Evolutionary conservation across 371 early-diverging fungal species (phyloP), one percentile per base, ranked within the genome.

Genomic region (Batrachochytrium dendrobatidis): DNA sequence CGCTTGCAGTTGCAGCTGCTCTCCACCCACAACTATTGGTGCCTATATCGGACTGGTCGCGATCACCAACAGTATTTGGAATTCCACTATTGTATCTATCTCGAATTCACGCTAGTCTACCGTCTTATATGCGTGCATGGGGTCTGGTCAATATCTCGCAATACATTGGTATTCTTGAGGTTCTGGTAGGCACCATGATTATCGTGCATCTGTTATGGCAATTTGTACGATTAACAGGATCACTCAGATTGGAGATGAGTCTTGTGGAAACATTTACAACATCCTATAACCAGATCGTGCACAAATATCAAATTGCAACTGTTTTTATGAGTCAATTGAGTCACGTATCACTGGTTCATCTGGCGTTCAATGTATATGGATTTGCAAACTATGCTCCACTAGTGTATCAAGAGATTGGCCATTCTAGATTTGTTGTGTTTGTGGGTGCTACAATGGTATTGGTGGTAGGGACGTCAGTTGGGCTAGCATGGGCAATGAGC

Each of bases 121-220:
- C 39, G 39, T n/a, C 12, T 12, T 39, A n/a, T 12, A 12, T 39
- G 39, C 15, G n/a, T n/a, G 39, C 12, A n/a, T n/a, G n/a, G 15
- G 15, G n/a, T n/a, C 39, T 39, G 39, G n/a, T 39, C 12, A n/a
- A 39, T n/a, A 39, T n/a, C 15, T 12, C 39, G 39, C 39, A n/a
- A 12, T 15, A n/a, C 39, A 39, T 39, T 12, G 12, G 15, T 12
- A 39, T 39, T n/a, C 39, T 39, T 12, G 39, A 39, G 15, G 15
- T 39, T n/a, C n/a, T 39, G 15, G 39, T 39, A n/a, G n/a, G n/a
- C n/a, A n/a, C n/a, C n/a, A n/a, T n/a, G n/a, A n/a, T n/a, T n/a
- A n/a, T n/a, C n/a, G n/a, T 39, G 39, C 39, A 39, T 39, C 39
- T n/a, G n/a, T 15, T 39, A n/a, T 39, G 39, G 39, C 39, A n/a